Base-by-base conservation (phyloP, 495 filamentous ascomycete species). In the Penicillium diatomitis region DNA sequence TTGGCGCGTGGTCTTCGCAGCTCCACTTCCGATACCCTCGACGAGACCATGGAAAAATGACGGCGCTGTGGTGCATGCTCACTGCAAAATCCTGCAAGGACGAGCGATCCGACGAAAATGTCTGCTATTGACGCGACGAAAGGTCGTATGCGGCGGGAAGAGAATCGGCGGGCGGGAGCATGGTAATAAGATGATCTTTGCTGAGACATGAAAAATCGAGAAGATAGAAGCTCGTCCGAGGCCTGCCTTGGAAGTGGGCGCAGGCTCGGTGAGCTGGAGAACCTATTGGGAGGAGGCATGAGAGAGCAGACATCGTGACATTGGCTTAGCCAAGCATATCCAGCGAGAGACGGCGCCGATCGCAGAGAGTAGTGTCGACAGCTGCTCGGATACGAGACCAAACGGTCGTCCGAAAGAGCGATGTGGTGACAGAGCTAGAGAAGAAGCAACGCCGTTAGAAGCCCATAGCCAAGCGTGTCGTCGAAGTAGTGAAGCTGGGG, bases 21-120 rank as follows among this genome's bases (percentile, higher is more conserved):
- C 36, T 44, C 38, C 30, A 44, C 36, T 27, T 51, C 46, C 11
- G 63, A 38, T 12, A 50, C 2, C 1, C 44, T 57, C 34, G 53
- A 48, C 2, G 60, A 38, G 11, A 66, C 39, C 33, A 64, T 69
- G 11, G 61, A 61, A 31, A 70, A 11, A n/a, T 55, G 51, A 49
- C 65, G 63, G 39, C 49, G 49, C 41, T 55, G 54, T 48, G 65
- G 68, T 33, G 72, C 67, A 57, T 86, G 83, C 28, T 77, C 69
- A 51, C 66, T 67, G 56, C 84, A 87, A 46, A 76, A 71, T 41
- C 81, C 73, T 41, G 83, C 86, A 51, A 75, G 67, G 47, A 81
- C 80, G 48, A 88, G 65, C 38, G 82, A 81, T 53, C 72, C 66
- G 50, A 88, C 77, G 63, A 90, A 88, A 49, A 70, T 46, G 54